Evolutionary conservation across 192 early-diverging fungal species (phyloP), one percentile per base, ranked within the genome.

Genomic region (Rhizoclosmatium sp.): DNA sequence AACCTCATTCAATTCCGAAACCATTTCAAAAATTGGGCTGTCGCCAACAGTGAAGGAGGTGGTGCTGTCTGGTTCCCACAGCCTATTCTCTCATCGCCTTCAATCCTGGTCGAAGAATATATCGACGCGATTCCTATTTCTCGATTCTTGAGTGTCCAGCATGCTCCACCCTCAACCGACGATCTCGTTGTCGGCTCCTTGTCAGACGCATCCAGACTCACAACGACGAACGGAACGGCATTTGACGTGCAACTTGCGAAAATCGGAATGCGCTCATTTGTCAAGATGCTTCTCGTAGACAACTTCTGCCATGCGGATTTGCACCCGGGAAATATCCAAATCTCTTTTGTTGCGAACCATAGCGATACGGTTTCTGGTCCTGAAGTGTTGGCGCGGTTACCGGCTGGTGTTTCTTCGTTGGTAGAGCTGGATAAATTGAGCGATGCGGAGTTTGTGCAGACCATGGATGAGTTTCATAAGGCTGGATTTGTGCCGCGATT

Each of bases 291-390:
- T 0, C 93, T 97, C 46, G 85, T 94, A 59, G 94, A 96, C 84
- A 99, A 99, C 81, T 96, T 97, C 87, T 90, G 95, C 39, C 97
- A 99, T 78, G 93, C 95, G 3, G 97, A 98, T 82, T 75, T 98
- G 70, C 97, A 99, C 67, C 96, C 96, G 19, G 97, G 86, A 47
- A 99, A 99, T 77, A 97, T 98, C 59, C 82, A 95, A 78, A 88
- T 99, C 1, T 90, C 90, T 10, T 95, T 97, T 75, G 86, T 84
- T 56, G 91, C 89, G 78, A 16, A 5, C 5, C n/a, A 65, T 12
- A 42, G 59, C 12, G 72, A 39, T 21, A 42, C 40, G 3, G 31
- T 47, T 31, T 61, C 65, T 5, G n/a, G 19, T 7, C 2, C 4
- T 1, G 21, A 4, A n/a, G n/a, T 10, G 16, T 49, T n/a, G 7